Percentiles rank a stretch among this genome's conserved stretches.
These are phyloP conservation scores for Mikania micrantha DNA, from an alignment of 129 eudicot species.

Conservation along the genomic window DNA sequence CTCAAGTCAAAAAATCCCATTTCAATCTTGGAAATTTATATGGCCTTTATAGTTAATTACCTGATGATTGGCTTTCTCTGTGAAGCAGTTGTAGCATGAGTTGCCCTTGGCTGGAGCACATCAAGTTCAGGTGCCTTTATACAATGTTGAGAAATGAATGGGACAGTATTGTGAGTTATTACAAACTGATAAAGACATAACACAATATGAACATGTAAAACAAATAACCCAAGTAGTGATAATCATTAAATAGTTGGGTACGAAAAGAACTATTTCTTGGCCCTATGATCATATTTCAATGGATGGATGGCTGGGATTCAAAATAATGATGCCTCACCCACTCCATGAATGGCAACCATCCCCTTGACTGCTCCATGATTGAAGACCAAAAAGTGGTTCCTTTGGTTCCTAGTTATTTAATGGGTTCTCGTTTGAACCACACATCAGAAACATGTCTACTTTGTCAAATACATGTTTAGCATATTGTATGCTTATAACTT, in stretches of 20 bases:
- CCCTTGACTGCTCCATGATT: background rate
- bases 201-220: background rate
- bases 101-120: slow-evolving; percentile 26
- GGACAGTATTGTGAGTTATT: background rate
- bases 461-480: background rate
- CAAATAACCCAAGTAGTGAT: background rate
- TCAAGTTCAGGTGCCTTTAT: slow-evolving; percentile 47
- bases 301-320: background rate
- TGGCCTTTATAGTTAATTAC: slow-evolving; percentile 17
- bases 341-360: background rate
- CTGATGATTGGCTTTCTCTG: slow-evolving; percentile 57
- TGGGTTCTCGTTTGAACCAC: background rate
- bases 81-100: slow-evolving; percentile 27
- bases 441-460: background rate
- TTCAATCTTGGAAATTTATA: background rate
- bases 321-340: background rate
- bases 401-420: background rate
- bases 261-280: background rate
- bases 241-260: background rate
- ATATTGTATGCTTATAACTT: background rate
- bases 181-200: background rate
- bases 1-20: background rate
- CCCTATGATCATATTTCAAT: background rate
- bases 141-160: background rate
- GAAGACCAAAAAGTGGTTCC: background rate